Percentiles rank a stretch among this genome's conserved stretches.
phyloP scores from a whole-genome alignment of 495 filamentous ascomycete species.

The Xylaria flabelliformis region DNA sequence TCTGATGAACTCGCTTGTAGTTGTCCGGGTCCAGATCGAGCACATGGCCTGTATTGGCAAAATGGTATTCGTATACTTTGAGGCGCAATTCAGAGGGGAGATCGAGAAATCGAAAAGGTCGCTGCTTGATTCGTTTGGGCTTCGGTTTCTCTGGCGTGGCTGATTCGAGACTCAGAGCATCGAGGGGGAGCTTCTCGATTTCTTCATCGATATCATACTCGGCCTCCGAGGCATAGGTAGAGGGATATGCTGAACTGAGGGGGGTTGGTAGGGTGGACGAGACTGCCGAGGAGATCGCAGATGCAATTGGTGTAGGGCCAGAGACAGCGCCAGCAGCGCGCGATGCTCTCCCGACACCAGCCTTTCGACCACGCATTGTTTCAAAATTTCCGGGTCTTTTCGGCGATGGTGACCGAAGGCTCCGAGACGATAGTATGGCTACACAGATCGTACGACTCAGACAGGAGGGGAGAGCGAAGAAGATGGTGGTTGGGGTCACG shows the following conservation, averaged over 20 bases:
- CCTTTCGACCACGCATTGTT: conserved; percentile 45
- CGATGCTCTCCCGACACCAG: conserved; percentile 38
- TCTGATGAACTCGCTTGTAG: conserved; percentile 60
- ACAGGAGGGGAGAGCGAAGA: conserved; percentile 10
- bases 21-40: conserved; percentile 77
- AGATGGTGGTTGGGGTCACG: conserved; percentile 26
- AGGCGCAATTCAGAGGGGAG: conserved; percentile 79
- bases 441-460: conserved; percentile 15
- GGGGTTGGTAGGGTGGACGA: conserved; percentile 43
- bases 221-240: conserved; percentile 52
- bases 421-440: conserved; percentile 10
- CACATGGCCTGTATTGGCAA: conserved; percentile 58
- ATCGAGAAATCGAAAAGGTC: conserved; percentile 74
- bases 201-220: conserved; percentile 45
- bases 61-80: conserved; percentile 70
- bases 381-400: conserved; percentile 2
- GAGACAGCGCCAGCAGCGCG: conserved; percentile 35
- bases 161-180: conserved; percentile 40
- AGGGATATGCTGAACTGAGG: conserved; percentile 49
- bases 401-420: background rate
- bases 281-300: conserved; percentile 26
- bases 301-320: conserved; percentile 37
- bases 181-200: conserved; percentile 40
- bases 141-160: conserved; percentile 28
- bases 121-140: conserved; percentile 35